A percentile compares a stretch with the other conserved stretches of the same genome.
Evolutionary conservation across 1,284 basidiomycete species (phyloP).

Genomic region (Ganoderma meredithae): DNA sequence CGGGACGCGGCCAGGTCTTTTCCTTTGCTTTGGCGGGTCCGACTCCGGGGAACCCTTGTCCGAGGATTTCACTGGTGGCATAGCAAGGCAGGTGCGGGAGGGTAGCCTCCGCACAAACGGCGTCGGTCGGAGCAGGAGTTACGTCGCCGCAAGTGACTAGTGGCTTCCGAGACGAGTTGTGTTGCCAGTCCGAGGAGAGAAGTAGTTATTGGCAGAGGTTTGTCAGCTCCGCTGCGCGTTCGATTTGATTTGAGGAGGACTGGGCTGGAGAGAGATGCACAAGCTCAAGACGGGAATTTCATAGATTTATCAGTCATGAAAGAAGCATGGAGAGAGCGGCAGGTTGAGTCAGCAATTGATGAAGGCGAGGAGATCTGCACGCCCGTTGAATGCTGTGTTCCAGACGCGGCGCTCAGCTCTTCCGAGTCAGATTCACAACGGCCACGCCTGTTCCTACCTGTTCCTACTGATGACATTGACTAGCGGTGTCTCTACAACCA

Average conservation of each 20-base stretch:
- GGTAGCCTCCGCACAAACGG: neutral
- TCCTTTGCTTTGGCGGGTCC: slow-evolving; percentile 41
- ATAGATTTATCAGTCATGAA: neutral
- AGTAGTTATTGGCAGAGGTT: neutral
- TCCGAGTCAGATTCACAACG: neutral
- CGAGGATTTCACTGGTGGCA: slow-evolving; percentile 27
- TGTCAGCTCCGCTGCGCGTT: slow-evolving; percentile 3
- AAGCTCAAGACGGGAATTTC: neutral
- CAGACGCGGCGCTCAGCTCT: neutral
- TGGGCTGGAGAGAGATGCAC: neutral
- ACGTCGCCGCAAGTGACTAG: neutral
- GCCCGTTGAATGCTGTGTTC: neutral
- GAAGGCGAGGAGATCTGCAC: neutral
- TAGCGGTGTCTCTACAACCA: neutral
- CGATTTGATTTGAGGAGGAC: neutral
- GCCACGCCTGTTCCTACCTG: no score
- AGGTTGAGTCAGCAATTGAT: slow-evolving; percentile 4
- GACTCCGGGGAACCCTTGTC: slow-evolving; percentile 28
- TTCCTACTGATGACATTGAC: neutral
- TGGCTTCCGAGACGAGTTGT: neutral
- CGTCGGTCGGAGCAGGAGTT: neutral
- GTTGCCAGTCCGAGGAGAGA: neutral
- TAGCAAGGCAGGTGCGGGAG: neutral
- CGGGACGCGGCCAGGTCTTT: slow-evolving; percentile 58
- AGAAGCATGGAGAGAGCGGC: neutral